phyloP scores from a whole-genome alignment of 331 rosid species.

The Rosa hybrid region DNA sequence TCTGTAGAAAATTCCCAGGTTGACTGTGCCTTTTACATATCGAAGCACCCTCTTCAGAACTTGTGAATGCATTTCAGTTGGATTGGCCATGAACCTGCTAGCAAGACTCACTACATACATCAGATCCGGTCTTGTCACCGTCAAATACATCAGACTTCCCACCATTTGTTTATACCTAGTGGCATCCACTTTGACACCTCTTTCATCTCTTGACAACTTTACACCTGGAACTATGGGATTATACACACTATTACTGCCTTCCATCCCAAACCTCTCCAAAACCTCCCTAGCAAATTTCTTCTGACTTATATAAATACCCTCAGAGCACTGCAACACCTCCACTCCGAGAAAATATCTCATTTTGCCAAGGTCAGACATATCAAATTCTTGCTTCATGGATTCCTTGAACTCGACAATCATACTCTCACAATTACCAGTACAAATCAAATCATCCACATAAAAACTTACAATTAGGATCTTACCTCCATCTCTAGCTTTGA shows the following conservation, averaged over 20 bases:
- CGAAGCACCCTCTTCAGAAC: background rate
- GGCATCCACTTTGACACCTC: background rate
- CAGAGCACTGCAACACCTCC: background rate
- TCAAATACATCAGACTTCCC: background rate
- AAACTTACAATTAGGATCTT: background rate
- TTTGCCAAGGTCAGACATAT: background rate
- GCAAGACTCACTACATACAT: background rate
- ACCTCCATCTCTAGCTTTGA: background rate
- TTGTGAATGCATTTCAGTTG: background rate
- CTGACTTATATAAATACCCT: background rate
- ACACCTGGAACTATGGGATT: constrained; percentile 3
- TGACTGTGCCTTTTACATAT: background rate
- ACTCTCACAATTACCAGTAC: background rate
- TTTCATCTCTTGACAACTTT: background rate
- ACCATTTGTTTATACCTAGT: background rate
- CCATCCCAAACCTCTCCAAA: background rate
- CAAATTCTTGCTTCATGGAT: constrained; percentile 5
- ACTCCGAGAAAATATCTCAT: background rate
- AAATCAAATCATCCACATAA: constrained; percentile 5
- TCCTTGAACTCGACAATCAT: background rate
- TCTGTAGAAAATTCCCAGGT: background rate
- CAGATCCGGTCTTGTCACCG: background rate
- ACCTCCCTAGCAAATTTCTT: background rate
- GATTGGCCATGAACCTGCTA: background rate
- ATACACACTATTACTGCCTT: background rate